Evolutionary conservation across 1,139 yeast species (phyloP).

Genomic region (Pichia terricola): DNA sequence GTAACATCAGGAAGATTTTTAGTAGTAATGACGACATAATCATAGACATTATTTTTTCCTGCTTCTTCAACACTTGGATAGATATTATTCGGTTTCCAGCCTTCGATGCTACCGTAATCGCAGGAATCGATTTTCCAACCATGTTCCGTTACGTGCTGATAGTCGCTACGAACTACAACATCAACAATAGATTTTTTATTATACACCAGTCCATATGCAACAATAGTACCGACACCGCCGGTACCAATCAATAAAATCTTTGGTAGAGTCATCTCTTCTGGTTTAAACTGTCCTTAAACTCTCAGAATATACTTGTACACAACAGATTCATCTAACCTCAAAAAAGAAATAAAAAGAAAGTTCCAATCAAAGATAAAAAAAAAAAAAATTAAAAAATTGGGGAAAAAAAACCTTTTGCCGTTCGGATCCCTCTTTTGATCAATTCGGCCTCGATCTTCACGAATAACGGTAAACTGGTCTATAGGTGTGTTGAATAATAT

Average conservation of each 20-base stretch:
- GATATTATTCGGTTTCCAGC: conserved; percentile 44
- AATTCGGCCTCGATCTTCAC: no score
- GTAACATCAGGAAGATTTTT: conserved; percentile 4
- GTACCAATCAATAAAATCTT: conserved; percentile 37
- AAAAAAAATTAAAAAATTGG: no score
- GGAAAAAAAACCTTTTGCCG: no score
- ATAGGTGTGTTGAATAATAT: no score
- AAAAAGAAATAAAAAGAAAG: no score
- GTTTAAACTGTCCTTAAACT: no score
- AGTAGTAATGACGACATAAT: conserved; percentile 34
- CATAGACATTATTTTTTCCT: conserved; percentile 26
- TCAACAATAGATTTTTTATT: conserved; percentile 34
- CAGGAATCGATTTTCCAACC: conserved; percentile 44
- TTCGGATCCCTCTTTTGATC: no score
- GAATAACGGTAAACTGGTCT: no score
- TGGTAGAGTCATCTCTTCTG: conserved; percentile 2
- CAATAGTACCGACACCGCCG: conserved; percentile 54
- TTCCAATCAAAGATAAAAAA: no score
- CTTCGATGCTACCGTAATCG: conserved; percentile 38
- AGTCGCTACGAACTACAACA: conserved; percentile 46
- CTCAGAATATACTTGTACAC: no score
- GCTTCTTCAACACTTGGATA: conserved; percentile 37
- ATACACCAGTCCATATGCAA: conserved; percentile 40
- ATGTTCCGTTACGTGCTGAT: conserved; percentile 30
- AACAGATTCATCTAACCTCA: no score